phyloP scores from a whole-genome alignment of 2,329 filamentous ascomycete species.

The Pseudogymnoascus sp. region DNA sequence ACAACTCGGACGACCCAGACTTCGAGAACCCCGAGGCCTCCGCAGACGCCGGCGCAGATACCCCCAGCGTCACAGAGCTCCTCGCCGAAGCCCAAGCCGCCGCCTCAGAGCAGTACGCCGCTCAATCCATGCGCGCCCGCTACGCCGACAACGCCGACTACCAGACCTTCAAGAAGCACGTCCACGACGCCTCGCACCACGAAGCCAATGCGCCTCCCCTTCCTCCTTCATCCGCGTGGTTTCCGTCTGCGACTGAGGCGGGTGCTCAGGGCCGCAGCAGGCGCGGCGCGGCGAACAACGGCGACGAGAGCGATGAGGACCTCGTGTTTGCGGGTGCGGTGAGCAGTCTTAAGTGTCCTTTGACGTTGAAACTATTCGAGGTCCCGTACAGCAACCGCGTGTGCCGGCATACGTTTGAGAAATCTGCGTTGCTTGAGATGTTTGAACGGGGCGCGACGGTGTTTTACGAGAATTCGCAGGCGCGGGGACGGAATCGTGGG shows the following conservation, averaged over 20 bases:
- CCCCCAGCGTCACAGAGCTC: slow-evolving; percentile 30
- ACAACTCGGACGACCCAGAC: slow-evolving; percentile 33
- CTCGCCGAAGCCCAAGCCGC: slow-evolving; percentile 32
- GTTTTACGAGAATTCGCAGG: slow-evolving; percentile 10
- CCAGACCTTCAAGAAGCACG: slow-evolving; percentile 50
- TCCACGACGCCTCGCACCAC: slow-evolving; percentile 52
- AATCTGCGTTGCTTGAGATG: slow-evolving; percentile 51
- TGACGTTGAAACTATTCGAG: slow-evolving; percentile 57
- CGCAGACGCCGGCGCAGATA: slow-evolving; percentile 32
- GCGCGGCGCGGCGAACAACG: slow-evolving; percentile 25
- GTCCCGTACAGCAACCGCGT: slow-evolving; percentile 60
- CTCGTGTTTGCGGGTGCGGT: slow-evolving; percentile 58
- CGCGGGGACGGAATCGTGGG: slow-evolving; percentile 5
- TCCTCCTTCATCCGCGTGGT: slow-evolving; percentile 55
- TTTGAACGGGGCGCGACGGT: slow-evolving; percentile 13
- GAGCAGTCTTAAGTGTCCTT: slow-evolving; percentile 60
- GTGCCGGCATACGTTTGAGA: slow-evolving; percentile 70
- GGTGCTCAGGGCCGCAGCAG: background rate
- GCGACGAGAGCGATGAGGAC: slow-evolving; percentile 57
- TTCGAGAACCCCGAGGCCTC: slow-evolving; percentile 34
- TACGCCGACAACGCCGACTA: slow-evolving; percentile 57
- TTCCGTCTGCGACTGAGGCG: slow-evolving; percentile 29
- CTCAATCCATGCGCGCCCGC: slow-evolving; percentile 34
- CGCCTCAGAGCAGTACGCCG: slow-evolving; percentile 30
- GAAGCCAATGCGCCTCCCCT: slow-evolving; percentile 46